Percentiles rank a stretch among this genome's conserved stretches.
phyloP scores from a whole-genome alignment of 1,284 basidiomycete species.

The Marasmius oreades region DNA sequence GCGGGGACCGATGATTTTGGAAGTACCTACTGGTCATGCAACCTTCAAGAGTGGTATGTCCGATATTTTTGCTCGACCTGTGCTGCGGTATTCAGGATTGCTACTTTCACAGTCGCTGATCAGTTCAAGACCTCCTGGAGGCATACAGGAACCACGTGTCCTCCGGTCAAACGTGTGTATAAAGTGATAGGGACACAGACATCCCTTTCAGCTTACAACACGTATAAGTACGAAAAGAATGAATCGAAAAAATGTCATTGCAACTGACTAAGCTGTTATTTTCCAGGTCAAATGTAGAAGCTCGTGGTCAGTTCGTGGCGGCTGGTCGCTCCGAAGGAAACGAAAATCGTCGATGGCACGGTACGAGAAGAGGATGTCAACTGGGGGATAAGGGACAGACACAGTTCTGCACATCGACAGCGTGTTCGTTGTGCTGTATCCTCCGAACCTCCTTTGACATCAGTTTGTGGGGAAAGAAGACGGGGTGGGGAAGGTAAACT shows the following conservation, averaged over 20 bases:
- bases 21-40: slow-evolving; percentile 54
- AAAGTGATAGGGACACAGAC: slow-evolving; percentile 50
- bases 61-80: background rate
- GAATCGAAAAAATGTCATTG: background rate
- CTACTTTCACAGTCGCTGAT: slow-evolving; percentile 41
- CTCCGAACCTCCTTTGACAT: slow-evolving; percentile 58
- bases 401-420: slow-evolving; percentile 47
- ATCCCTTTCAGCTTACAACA: slow-evolving; percentile 48
- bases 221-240: slow-evolving; percentile 46
- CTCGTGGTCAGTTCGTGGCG: slow-evolving; percentile 49
- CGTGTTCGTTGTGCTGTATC: slow-evolving; percentile 58
- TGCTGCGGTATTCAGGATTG: background rate
- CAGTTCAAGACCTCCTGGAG: slow-evolving; percentile 70
- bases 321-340: slow-evolving; percentile 54
- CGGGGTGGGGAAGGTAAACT: slow-evolving; percentile 60
- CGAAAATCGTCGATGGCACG: slow-evolving; percentile 59
- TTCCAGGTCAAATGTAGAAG: slow-evolving; percentile 47
- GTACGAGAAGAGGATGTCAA: slow-evolving; percentile 50
- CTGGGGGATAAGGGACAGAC: slow-evolving; percentile 57
- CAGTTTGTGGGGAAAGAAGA: slow-evolving; percentile 57
- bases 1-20: slow-evolving; percentile 50
- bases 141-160: slow-evolving; percentile 46
- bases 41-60: slow-evolving; percentile 60
- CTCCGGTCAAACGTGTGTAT: slow-evolving; percentile 53
- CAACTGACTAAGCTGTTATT: slow-evolving; percentile 2